Evolutionary conservation across 306 rosid genomes (phyloP), one percentile per base, ranked within the genome.

Genomic region (Prunus mongolica): DNA sequence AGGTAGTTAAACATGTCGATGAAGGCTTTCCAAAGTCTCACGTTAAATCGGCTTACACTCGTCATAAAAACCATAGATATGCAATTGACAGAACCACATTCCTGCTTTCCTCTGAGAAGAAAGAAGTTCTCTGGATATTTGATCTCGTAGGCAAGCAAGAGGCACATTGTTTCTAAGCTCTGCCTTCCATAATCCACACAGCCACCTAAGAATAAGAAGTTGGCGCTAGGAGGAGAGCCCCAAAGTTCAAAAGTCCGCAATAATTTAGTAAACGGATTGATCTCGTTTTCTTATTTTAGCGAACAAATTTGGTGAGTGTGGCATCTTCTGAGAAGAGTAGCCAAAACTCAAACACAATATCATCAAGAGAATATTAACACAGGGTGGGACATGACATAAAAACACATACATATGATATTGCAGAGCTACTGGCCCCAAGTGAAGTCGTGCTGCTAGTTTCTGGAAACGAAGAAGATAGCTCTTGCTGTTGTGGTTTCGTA

Each of bases 151-250:
- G 98, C 93, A 72, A 93, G 95, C 91, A 93, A 79, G 52, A 93
- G 95, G 85, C 98, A 93, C 65, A 89, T 91, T 62, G 98, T 93
- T 87, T 93, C 98, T 71, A 93, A 86, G 79, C 93, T 93, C 77
- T 93, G 97, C 87, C 87, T 91, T 74, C 98, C 98, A 65, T 93
- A 91, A 83, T 93, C 98, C 54, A 90, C 98, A 69, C 89, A 93
- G 80, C 87, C 96, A 27, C 98, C 98, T 74, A 93, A 76, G 87
- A 93, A 93, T 73, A 93, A 88, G 84, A 91, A 93, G 82, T 93
- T 91, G 20, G 91, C 83, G 60, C 47, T 78, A 11, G 98, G 96
- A 49, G 98, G 98, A 73, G 89, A 93, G 24, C 98, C 96, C 9
- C 97, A 93, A 82, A 89, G 88, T 83, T 93, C 98, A 75, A 91